These are phyloP conservation scores for Chenopodium album DNA, from an alignment of 148 eudicot species.

Conservation along the genomic window DNA sequence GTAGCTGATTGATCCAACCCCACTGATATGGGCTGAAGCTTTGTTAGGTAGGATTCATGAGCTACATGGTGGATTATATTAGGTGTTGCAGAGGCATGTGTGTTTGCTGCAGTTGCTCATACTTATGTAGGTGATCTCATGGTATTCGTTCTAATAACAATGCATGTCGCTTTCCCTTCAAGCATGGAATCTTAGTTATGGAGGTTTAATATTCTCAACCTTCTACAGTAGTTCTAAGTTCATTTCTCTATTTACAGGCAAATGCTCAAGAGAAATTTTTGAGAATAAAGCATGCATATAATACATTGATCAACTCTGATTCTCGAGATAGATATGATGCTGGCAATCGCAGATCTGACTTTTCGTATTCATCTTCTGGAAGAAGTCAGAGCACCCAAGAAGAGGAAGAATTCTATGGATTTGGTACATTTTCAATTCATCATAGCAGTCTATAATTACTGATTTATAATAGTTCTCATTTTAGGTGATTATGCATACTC, in stretches of 20 bases:
- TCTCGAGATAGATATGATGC: constrained; percentile 58
- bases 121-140: neutral
- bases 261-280: constrained; percentile 92
- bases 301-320: constrained; percentile 69
- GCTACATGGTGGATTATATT: neutral
- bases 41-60: neutral
- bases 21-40: neutral
- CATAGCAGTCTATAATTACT: too few relatives aligned
- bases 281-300: constrained; percentile 98
- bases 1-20: neutral
- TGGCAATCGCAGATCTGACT: constrained; percentile 45
- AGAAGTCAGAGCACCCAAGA: constrained; percentile 49
- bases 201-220: neutral
- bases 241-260: constrained; percentile 42
- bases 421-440: constrained; percentile 45
- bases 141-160: neutral
- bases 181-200: neutral
- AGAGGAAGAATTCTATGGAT: constrained; percentile 93
- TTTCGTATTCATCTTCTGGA: constrained; percentile 58
- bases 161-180: neutral
- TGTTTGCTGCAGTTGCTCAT: neutral
- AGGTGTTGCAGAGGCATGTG: neutral
- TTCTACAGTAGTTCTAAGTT: neutral
- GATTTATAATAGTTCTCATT: neutral
- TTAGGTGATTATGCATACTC: neutral